Evolutionary conservation across 208 protist genomes (phyloP).

Genomic region (Trypanosoma congolense): DNA sequence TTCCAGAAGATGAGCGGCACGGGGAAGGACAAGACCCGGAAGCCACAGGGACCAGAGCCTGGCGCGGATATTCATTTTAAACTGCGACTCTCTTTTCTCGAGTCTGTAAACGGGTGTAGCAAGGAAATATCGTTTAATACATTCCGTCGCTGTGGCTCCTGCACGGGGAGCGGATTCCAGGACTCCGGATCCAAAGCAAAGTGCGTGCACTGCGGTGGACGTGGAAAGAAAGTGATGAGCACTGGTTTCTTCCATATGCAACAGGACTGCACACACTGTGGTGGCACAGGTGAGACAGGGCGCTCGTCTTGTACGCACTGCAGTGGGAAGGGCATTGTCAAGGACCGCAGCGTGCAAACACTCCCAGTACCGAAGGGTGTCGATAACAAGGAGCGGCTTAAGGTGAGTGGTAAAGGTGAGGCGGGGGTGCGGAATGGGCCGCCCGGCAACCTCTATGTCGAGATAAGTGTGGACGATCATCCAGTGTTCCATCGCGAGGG

Average conservation of each 20-base stretch:
- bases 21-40: conserved; percentile 78
- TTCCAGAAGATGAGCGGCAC: conserved; percentile 85
- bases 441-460: conserved; percentile 85
- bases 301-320: conserved; percentile 75
- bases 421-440: conserved; percentile 83
- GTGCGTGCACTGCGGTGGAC: conserved; percentile 81
- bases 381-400: conserved; percentile 86
- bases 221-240: conserved; percentile 88
- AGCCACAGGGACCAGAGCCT: conserved; percentile 78
- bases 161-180: conserved; percentile 77
- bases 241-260: conserved; percentile 91
- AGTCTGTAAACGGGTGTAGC: conserved; percentile 81
- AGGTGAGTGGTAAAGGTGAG: conserved; percentile 84
- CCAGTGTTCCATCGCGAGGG: conserved; percentile 85
- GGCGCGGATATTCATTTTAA: conserved; percentile 88
- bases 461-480: conserved; percentile 83
- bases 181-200: conserved; percentile 68
- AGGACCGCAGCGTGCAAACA: conserved; percentile 84
- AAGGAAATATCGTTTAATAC: conserved; percentile 90
- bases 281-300: conserved; percentile 77
- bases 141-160: conserved; percentile 77
- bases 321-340: conserved; percentile 85
- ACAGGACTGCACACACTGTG: conserved; percentile 87
- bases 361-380: conserved; percentile 85
- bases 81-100: conserved; percentile 68